Percentiles rank a stretch among this genome's conserved stretches.
phyloP scores from a whole-genome alignment of 257 asterid species.

The Schizonepeta tenuifolia region DNA sequence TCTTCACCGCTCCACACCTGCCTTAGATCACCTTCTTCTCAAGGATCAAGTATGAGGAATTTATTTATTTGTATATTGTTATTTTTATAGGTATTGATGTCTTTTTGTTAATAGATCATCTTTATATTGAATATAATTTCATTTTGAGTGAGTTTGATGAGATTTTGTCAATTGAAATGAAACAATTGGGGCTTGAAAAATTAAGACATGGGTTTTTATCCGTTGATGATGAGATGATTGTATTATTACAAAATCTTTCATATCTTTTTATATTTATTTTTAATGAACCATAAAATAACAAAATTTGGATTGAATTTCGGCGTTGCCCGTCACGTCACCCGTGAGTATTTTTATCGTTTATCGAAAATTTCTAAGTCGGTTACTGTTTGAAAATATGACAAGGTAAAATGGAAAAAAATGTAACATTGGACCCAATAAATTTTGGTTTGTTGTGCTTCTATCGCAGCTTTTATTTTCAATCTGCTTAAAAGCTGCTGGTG shows the following conservation, averaged over 20 bases:
- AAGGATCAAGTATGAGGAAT: background rate
- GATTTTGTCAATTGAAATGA: too few species aligned
- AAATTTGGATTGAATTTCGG: background rate
- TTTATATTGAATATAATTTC: background rate
- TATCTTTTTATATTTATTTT: too few species aligned
- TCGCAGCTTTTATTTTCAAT: too few species aligned
- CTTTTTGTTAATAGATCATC: background rate
- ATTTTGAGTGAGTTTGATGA: too few species aligned
- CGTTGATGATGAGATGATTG: too few species aligned
- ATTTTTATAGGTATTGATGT: too few species aligned
- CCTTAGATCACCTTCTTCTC: slow-evolving; percentile 14
- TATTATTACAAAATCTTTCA: too few species aligned
- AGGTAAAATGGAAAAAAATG: background rate
- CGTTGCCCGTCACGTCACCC: background rate
- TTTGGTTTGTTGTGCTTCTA: background rate
- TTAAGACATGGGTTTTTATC: too few species aligned
- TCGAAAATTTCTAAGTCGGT: background rate
- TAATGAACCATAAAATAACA: background rate
- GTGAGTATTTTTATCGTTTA: background rate
- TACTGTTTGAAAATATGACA: background rate
- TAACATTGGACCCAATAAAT: background rate
- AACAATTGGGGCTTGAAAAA: too few species aligned
- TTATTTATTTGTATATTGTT: too few species aligned
- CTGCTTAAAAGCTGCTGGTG: too few species aligned
- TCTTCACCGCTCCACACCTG: slow-evolving; percentile 40